Evolutionary conservation across 257 asterid genomes (phyloP).

Genomic region (Mentha longifolia): DNA sequence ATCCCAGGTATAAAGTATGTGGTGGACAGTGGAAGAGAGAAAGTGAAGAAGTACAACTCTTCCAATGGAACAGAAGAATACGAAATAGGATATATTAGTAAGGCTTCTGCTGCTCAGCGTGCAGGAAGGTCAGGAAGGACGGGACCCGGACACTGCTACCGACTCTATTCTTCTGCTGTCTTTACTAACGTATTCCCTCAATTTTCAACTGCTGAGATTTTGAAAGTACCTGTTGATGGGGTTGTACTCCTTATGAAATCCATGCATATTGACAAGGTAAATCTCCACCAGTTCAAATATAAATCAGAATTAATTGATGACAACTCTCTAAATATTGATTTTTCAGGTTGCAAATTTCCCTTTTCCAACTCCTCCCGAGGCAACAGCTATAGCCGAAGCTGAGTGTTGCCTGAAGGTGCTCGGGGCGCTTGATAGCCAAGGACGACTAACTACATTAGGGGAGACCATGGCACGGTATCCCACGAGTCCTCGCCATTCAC

Average conservation of each 20-base stretch:
- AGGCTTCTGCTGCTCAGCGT: slow-evolving; percentile 91
- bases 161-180: slow-evolving; percentile 88
- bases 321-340: not conserved
- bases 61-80: slow-evolving; percentile 65
- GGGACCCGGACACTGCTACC: slow-evolving; percentile 94
- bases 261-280: slow-evolving; percentile 81
- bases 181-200: slow-evolving; percentile 62
- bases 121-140: slow-evolving; percentile 96
- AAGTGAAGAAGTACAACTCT: slow-evolving; percentile 75
- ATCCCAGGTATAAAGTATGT: slow-evolving; percentile 71
- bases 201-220: slow-evolving; percentile 81
- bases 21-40: slow-evolving; percentile 62
- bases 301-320: not conserved
- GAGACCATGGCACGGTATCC: slow-evolving; percentile 94
- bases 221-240: slow-evolving; percentile 89
- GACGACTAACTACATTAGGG: slow-evolving; percentile 74
- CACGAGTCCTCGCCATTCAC: slow-evolving; percentile 95
- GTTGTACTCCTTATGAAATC: slow-evolving; percentile 94
- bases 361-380: slow-evolving; percentile 89
- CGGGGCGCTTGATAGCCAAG: slow-evolving; percentile 65
- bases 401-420: slow-evolving; percentile 82
- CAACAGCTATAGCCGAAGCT: slow-evolving; percentile 71
- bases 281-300: not conserved
- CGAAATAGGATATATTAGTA: slow-evolving; percentile 88
- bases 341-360: slow-evolving; percentile 56